Base-by-base conservation (phyloP, 2,329 filamentous ascomycete genomes). In the Huntiella decipiens region DNA sequence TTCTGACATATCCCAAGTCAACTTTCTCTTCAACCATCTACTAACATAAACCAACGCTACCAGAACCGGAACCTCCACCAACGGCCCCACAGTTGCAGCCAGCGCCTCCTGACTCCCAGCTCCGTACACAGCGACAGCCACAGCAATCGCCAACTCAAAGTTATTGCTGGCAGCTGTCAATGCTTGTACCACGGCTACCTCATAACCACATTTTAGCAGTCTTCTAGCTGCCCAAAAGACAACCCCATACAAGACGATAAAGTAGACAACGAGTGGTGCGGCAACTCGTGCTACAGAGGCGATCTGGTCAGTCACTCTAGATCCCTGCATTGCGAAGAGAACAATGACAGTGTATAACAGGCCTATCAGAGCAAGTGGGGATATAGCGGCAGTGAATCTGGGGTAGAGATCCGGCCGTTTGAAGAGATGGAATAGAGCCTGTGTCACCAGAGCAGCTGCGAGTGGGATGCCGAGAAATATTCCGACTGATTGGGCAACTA, bases 91-190 rank as follows among this genome's bases (percentile, higher is more conserved):
- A 0, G 85, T 92, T 5, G 81, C 69, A 1, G 86, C 84, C 38
- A 93, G 64, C 0, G 85, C 85, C 60, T 93, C 77, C 43, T 86
- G 76, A 54, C 82, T 88, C 36, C 80, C 64, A 0, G 79, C 70
- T 0, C 85, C 86, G 61, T 81, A 93, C 0, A 79, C 79, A 0
- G 85, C 80, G 3, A 93, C 77, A 0, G 82, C 82, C 0, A 94
- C 85, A 0, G 85, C 85, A 61, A 94, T 93, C 0, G 86, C 84
- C 17, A 94, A 64, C 63, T 94, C 86, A 55, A 94, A 94, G 57
- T 94, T 93, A 57, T 94, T 94, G 58, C 85, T 93, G 1, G 83
- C 82, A 0, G 84, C 87, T 0, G 83, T 92, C 55, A 93, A 91
- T 56, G 82, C 86, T 61, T 92, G 84, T 2, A 84, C 88, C 8